These are phyloP conservation scores for Sporothrix brunneoviolacea DNA, from an alignment of 2,329 filamentous ascomycete species.

Conservation along the genomic window DNA sequence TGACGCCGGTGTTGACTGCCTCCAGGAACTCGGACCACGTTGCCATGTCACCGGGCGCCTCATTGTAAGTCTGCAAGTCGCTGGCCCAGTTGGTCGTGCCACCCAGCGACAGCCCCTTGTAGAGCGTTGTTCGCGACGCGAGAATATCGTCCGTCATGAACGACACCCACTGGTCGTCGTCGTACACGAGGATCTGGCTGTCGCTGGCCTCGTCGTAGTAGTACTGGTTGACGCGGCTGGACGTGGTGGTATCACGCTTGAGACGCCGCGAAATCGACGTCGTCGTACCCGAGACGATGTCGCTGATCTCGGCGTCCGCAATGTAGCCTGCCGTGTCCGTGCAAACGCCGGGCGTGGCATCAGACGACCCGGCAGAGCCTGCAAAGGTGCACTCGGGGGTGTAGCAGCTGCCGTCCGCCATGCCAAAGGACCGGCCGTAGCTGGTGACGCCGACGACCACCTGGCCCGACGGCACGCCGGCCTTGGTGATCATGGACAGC, in stretches of 20 bases:
- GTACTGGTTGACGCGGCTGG: not conserved
- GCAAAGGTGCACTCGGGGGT: constrained; percentile 27
- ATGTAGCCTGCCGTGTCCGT: constrained; percentile 33
- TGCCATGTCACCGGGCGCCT: not conserved
- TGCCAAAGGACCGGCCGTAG: constrained; percentile 30
- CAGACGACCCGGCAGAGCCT: constrained; percentile 22
- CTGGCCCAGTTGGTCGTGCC: constrained; percentile 23
- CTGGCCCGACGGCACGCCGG: constrained; percentile 23
- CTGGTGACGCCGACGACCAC: constrained; percentile 27
- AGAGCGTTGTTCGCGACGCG: constrained; percentile 13
- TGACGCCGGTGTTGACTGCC: constrained; percentile 11
- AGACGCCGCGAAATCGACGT: not conserved
- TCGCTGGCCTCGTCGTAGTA: constrained; percentile 13
- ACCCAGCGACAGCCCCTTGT: constrained; percentile 14
- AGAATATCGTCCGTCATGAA: constrained; percentile 18
- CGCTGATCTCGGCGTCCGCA: constrained; percentile 31
- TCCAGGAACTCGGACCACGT: constrained; percentile 14
- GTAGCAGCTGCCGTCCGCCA: constrained; percentile 25
- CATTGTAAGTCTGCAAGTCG: constrained; percentile 18
- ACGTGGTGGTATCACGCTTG: not conserved
- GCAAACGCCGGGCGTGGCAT: constrained; percentile 28
- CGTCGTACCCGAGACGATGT: constrained; percentile 3
- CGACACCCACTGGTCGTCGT: constrained; percentile 17
- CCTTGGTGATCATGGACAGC: constrained; percentile 33
- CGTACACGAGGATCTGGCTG: constrained; percentile 16